phyloP scores from a whole-genome alignment of 176 grass and related monocot genomes.

The Otatea glauca region DNA sequence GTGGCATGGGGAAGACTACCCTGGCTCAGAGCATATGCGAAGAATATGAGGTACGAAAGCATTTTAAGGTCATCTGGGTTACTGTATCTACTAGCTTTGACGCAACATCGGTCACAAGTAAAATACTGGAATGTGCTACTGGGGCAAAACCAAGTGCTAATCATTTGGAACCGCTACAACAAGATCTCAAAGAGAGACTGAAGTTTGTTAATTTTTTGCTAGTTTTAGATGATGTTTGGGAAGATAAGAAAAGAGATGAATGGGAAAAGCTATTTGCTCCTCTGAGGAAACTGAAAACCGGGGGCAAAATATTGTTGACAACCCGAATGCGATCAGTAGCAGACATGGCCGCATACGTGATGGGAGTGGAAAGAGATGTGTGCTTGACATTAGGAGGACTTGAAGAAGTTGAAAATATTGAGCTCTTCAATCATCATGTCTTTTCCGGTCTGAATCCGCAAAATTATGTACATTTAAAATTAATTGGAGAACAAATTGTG shows the following conservation, averaged over 20 bases:
- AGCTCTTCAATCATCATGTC: conserved; percentile 41
- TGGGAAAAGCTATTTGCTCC: conserved; percentile 58
- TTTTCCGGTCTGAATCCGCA: conserved; percentile 33
- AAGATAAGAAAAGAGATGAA: conserved; percentile 22
- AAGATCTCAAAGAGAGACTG: neutral
- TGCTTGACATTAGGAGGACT: conserved; percentile 42
- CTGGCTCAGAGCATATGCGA: conserved; percentile 43
- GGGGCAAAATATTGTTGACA: conserved; percentile 56
- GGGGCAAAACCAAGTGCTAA: neutral
- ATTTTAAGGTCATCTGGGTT: conserved; percentile 37
- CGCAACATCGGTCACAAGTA: conserved; percentile 5
- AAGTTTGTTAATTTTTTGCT: too few relatives aligned
- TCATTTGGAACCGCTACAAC: conserved; percentile 30
- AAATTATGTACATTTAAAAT: conserved; percentile 17
- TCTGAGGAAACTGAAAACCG: conserved; percentile 10
- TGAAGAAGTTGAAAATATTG: conserved; percentile 32
- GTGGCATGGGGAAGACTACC: conserved; percentile 65
- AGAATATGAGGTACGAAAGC: neutral
- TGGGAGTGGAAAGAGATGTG: too few relatives aligned
- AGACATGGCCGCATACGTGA: neutral
- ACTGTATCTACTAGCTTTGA: conserved; percentile 43
- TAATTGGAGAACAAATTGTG: conserved; percentile 42
- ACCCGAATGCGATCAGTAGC: conserved; percentile 46
- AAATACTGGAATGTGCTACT: neutral
- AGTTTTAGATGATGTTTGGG: conserved; percentile 56